Evolutionary conservation across 768 basidiomycete species (phyloP).

Genomic region (Postia placenta): DNA sequence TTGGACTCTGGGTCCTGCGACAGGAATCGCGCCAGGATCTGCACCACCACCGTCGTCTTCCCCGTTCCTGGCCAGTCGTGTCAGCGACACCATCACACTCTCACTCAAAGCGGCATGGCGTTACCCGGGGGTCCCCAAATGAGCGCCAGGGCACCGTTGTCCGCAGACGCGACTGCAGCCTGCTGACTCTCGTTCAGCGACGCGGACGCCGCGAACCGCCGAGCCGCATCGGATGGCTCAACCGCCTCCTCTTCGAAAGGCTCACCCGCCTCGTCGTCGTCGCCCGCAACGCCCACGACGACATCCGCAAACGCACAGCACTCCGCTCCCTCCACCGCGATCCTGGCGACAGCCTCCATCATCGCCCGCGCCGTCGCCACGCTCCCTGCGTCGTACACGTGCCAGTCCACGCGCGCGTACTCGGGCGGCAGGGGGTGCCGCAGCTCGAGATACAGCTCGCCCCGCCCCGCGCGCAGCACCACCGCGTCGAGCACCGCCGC

Average conservation of each 20-base stretch:
- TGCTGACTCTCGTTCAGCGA: conserved; percentile 51
- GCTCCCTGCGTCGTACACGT: conserved; percentile 56
- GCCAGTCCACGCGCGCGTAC: conserved; percentile 55
- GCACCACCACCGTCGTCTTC: conserved; percentile 65
- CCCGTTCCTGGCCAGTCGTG: conserved; percentile 45
- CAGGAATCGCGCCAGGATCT: conserved; percentile 45
- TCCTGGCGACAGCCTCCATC: conserved; percentile 52
- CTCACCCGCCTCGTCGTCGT: no score
- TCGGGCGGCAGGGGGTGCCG: conserved; percentile 59
- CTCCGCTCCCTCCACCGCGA: conserved; percentile 35
- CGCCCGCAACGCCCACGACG: conserved; percentile 31
- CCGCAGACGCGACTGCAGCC: conserved; percentile 40
- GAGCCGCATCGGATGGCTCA: no score
- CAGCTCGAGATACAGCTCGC: conserved; percentile 48
- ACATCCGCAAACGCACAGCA: conserved; percentile 46
- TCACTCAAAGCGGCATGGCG: no score
- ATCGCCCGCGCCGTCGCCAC: conserved; percentile 58
- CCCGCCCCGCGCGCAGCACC: conserved; percentile 46
- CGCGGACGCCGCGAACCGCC: no score
- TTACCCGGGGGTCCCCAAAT: conserved; percentile 70
- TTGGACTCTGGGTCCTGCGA: conserved; percentile 30
- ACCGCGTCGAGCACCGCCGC: conserved; percentile 48
- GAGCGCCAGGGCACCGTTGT: conserved; percentile 37
- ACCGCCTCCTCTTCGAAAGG: no score
- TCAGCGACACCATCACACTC: conserved; percentile 2